phyloP scores from a whole-genome alignment of 2,329 filamentous ascomycete species.

The Alternaria incomplexa region DNA sequence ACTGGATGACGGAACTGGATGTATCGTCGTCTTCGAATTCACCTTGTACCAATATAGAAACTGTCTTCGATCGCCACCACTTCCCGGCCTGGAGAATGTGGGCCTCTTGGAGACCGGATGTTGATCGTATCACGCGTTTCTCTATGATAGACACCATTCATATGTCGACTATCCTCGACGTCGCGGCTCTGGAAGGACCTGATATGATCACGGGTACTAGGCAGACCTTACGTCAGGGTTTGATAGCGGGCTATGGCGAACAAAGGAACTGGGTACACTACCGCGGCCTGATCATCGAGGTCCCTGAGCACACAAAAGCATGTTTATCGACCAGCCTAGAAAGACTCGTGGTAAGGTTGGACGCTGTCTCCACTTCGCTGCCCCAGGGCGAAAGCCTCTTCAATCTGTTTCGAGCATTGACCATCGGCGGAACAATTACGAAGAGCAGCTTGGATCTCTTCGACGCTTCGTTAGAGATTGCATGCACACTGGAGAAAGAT shows the following conservation, averaged over 20 bases:
- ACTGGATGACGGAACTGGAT: constrained; percentile 29
- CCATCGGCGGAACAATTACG: constrained; percentile 24
- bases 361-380: not conserved
- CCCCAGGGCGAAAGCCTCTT: constrained; percentile 8
- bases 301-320: constrained; percentile 23
- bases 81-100: constrained; percentile 39
- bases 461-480: constrained; percentile 24
- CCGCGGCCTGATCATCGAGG: constrained; percentile 26
- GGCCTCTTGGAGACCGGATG: constrained; percentile 38
- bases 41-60: constrained; percentile 18
- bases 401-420: constrained; percentile 27
- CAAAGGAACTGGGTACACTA: constrained; percentile 21
- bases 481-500: constrained; percentile 8
- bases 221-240: constrained; percentile 28
- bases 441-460: constrained; percentile 28
- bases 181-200: constrained; percentile 40
- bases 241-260: constrained; percentile 27
- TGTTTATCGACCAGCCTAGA: constrained; percentile 24
- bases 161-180: constrained; percentile 26
- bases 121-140: constrained; percentile 19
- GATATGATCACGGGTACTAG: constrained; percentile 29
- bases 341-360: constrained; percentile 14
- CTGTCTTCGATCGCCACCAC: constrained; percentile 30
- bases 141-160: constrained; percentile 16
- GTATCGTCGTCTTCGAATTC: constrained; percentile 10